Percentiles rank a stretch among this genome's conserved stretches.
Evolutionary conservation across 331 rosid genomes (phyloP).

Genomic region (Acacia concinna): DNA sequence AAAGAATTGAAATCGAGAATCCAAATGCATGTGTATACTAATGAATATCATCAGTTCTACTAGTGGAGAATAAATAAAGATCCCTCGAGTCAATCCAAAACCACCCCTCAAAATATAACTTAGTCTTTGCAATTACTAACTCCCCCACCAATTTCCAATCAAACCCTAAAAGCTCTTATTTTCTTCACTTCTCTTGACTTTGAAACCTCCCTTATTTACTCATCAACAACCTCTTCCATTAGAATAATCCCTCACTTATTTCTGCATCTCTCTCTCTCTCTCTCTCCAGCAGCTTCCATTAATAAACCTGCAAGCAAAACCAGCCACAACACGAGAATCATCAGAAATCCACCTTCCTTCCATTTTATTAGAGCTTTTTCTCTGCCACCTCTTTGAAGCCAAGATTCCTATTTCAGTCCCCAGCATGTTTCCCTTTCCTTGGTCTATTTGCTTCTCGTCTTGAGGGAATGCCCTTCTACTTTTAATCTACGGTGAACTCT

Average conservation of each 20-base stretch:
- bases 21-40: not conserved
- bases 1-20: slow-evolving; percentile 13
- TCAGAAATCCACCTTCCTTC: slow-evolving; percentile 46
- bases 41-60: too few relatives aligned
- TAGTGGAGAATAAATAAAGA: slow-evolving; percentile 50
- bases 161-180: slow-evolving; percentile 31
- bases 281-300: slow-evolving; percentile 36
- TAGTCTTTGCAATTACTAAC: slow-evolving; percentile 58
- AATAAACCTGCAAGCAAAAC: slow-evolving; percentile 43
- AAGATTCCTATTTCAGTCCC: slow-evolving; percentile 80
- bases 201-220: slow-evolving; percentile 65
- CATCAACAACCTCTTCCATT: slow-evolving; percentile 83
- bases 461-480: slow-evolving; percentile 51
- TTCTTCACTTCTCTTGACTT: slow-evolving; percentile 59
- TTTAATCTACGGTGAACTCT: slow-evolving; percentile 28
- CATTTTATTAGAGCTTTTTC: slow-evolving; percentile 42
- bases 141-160: slow-evolving; percentile 80
- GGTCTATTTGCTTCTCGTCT: slow-evolving; percentile 73
- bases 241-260: slow-evolving; percentile 41
- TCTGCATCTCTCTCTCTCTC: slow-evolving; percentile 3
- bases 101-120: slow-evolving; percentile 40
- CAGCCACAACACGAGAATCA: slow-evolving; percentile 29
- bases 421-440: slow-evolving; percentile 63
- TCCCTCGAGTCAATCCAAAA: slow-evolving; percentile 98
- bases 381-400: slow-evolving; percentile 61